A percentile compares a stretch with the other conserved stretches of the same genome.
These are phyloP conservation scores for Vigna mungo DNA, from an alignment of 306 rosid genomes.

Conservation along the genomic window DNA sequence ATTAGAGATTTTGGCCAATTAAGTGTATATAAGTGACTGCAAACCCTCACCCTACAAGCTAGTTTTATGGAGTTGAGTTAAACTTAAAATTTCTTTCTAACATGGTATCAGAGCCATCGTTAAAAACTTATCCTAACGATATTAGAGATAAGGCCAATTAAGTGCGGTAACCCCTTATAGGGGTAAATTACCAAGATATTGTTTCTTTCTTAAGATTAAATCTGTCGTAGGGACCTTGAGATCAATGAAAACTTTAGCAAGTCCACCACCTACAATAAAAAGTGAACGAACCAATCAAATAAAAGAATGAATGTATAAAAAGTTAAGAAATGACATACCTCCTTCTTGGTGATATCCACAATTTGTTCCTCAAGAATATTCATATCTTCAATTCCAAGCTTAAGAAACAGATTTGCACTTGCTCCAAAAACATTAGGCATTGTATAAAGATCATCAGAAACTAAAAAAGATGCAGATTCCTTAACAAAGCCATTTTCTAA, in stretches of 20 bases:
- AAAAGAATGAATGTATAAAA: background rate
- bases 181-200: background rate
- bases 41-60: too few relatives aligned
- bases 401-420: background rate
- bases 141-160: too few relatives aligned
- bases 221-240: slow-evolving; percentile 12
- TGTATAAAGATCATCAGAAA: slow-evolving; percentile 24
- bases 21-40: too few relatives aligned
- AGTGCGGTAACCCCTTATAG: too few relatives aligned
- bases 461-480: slow-evolving; percentile 5
- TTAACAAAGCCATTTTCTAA: background rate
- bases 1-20: too few relatives aligned
- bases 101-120: too few relatives aligned
- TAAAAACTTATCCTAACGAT: too few relatives aligned
- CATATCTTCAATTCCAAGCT: slow-evolving; percentile 11
- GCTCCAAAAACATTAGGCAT: slow-evolving; percentile 17
- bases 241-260: slow-evolving; percentile 29
- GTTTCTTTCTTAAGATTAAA: background rate
- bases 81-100: too few relatives aligned
- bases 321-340: background rate
- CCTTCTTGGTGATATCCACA: slow-evolving; percentile 15
- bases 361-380: slow-evolving; percentile 1
- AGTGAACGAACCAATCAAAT: background rate
- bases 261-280: slow-evolving; percentile 16
- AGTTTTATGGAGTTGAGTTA: too few relatives aligned